Evolutionary conservation across 2,329 filamentous ascomycete genomes (phyloP).

Genomic region (Botrytis elliptica): DNA sequence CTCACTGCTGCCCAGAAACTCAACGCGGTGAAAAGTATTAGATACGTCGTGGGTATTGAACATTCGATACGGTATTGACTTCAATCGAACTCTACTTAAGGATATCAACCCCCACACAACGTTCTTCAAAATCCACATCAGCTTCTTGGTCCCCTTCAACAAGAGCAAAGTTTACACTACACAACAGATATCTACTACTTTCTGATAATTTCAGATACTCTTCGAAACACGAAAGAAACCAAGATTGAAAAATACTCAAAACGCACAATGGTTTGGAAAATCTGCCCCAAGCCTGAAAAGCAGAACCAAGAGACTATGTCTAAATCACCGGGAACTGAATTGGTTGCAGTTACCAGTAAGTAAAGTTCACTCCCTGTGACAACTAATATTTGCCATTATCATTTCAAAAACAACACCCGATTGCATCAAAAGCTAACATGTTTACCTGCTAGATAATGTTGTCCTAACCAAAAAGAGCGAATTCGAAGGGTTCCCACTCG

Average conservation of each 20-base stretch:
- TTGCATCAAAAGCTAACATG: neutral
- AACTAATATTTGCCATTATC: no score
- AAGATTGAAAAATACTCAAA: no score
- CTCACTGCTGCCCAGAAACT: no score
- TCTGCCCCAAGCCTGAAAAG: neutral
- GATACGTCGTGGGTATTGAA: no score
- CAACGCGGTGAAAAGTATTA: neutral
- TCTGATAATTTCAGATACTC: neutral
- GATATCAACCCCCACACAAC: neutral
- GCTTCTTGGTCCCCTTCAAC: neutral
- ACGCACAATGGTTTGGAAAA: neutral
- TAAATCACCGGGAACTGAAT: no score
- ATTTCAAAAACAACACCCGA: neutral
- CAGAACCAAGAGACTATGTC: neutral
- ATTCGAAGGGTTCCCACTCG: neutral
- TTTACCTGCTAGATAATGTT: neutral
- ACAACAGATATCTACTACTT: accelerated
- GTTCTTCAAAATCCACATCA: neutral
- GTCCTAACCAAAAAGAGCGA: neutral
- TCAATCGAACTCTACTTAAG: neutral
- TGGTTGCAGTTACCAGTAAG: neutral
- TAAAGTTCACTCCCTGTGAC: accelerated
- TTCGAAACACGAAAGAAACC: neutral
- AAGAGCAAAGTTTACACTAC: neutral
- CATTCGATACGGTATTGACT: neutral